Percentiles rank a stretch among this genome's conserved stretches.
Evolutionary conservation across 352 stramenopile species (phyloP).

Genomic region (Globisporangium splendens): DNA sequence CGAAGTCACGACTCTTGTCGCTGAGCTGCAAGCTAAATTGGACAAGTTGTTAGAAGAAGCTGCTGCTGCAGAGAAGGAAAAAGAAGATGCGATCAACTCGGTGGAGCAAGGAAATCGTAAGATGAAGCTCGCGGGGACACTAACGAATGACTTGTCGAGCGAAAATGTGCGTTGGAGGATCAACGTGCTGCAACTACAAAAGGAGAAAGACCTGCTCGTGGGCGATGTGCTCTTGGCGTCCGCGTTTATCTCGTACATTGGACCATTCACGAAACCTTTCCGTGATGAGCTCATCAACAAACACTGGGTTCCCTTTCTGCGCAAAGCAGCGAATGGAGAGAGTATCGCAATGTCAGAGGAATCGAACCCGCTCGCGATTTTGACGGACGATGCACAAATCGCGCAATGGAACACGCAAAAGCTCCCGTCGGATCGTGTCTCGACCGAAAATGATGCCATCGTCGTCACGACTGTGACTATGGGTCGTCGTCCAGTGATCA

Average conservation of each 20-base stretch:
- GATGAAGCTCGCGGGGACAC: slow-evolving; percentile 93
- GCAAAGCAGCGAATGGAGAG: slow-evolving; percentile 81
- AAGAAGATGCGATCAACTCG: slow-evolving; percentile 91
- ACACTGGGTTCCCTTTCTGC: slow-evolving; percentile 90
- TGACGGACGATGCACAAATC: slow-evolving; percentile 91
- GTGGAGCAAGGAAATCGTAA: slow-evolving; percentile 92
- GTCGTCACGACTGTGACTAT: slow-evolving; percentile 90
- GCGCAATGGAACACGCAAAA: slow-evolving; percentile 94
- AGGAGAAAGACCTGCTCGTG: slow-evolving; percentile 90
- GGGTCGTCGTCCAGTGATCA: slow-evolving; percentile 90
- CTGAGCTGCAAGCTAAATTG: slow-evolving; percentile 91
- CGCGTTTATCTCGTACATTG: slow-evolving; percentile 95
- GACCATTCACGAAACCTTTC: slow-evolving; percentile 94
- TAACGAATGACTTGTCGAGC: slow-evolving; percentile 93
- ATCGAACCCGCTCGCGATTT: slow-evolving; percentile 86
- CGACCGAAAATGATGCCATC: slow-evolving; percentile 92
- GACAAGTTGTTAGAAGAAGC: slow-evolving; percentile 90
- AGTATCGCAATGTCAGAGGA: slow-evolving; percentile 91
- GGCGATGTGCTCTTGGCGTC: slow-evolving; percentile 93
- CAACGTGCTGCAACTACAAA: slow-evolving; percentile 91
- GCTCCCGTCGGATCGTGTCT: slow-evolving; percentile 91
- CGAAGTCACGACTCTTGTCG: slow-evolving; percentile 89
- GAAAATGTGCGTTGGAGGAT: slow-evolving; percentile 95
- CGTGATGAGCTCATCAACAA: slow-evolving; percentile 92
- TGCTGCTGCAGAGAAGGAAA: slow-evolving; percentile 88